Conservation (phyloP, 2,329 filamentous ascomycete genomes). For the Lecanosticta acicola region DNA sequence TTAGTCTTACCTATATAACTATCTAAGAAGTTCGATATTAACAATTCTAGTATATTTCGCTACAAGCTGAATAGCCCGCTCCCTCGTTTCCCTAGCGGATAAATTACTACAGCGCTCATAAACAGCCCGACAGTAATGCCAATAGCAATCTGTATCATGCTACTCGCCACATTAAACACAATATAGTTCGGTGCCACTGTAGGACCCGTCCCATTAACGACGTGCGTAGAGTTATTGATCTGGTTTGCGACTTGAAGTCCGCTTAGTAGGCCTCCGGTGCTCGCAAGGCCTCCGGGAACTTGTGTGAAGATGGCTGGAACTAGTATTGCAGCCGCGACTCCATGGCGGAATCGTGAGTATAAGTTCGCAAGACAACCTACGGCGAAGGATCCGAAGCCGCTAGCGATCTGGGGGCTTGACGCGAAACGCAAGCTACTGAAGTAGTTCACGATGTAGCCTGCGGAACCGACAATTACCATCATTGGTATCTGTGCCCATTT, state of each 20-base stretch:
- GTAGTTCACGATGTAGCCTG: slow-evolving; percentile 70
- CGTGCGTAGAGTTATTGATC: slow-evolving; percentile 37
- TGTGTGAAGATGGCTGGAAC: slow-evolving; percentile 77
- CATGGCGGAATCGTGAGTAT: slow-evolving; percentile 69
- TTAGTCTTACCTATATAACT: too few species aligned
- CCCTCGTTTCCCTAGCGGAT: slow-evolving; percentile 46
- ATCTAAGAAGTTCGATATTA: too few species aligned
- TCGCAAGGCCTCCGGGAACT: slow-evolving; percentile 55
- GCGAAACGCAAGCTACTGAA: slow-evolving; percentile 63
- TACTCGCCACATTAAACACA: slow-evolving; percentile 45
- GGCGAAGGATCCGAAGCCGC: slow-evolving; percentile 69
- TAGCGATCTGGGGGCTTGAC: slow-evolving; percentile 67
- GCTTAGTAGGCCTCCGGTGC: slow-evolving; percentile 51
- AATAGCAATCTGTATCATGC: slow-evolving; percentile 47
- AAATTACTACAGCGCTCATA: slow-evolving; percentile 44
- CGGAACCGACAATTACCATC: slow-evolving; percentile 68
- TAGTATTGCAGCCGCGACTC: slow-evolving; percentile 77
- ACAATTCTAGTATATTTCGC: too few species aligned
- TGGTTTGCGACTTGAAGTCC: slow-evolving; percentile 54
- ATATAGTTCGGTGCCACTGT: slow-evolving; percentile 38
- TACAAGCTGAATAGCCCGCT: slow-evolving; percentile 41
- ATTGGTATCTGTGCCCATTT: slow-evolving; percentile 72
- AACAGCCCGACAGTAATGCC: slow-evolving; percentile 49
- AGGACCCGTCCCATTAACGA: slow-evolving; percentile 38
- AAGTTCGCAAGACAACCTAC: slow-evolving; percentile 74